Percentiles rank a stretch among this genome's conserved stretches.
phyloP scores from a whole-genome alignment of 2,329 filamentous ascomycete genomes.

The Talaromyces sp. region DNA sequence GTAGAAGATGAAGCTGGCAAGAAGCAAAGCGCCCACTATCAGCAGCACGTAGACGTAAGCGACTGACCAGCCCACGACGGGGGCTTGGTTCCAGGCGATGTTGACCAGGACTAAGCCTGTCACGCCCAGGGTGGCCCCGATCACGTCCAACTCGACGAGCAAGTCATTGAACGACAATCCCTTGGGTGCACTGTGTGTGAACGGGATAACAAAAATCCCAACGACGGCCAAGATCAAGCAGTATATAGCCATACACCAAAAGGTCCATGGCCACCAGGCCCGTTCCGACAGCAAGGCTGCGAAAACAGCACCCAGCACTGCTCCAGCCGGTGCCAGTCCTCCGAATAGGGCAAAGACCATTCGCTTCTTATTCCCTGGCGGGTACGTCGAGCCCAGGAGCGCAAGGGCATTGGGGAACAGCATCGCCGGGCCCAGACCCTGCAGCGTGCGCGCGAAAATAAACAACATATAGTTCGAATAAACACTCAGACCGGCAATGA shows the following conservation, averaged over 20 bases:
- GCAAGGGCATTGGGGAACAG: conserved; percentile 61
- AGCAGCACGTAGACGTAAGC: conserved; percentile 55
- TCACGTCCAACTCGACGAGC: conserved; percentile 22
- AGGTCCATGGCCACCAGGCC: conserved; percentile 52
- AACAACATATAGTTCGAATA: conserved; percentile 46
- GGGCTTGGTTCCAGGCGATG: conserved; percentile 64
- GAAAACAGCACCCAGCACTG: conserved; percentile 39
- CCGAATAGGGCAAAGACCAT: conserved; percentile 56
- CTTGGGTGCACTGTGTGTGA: not conserved
- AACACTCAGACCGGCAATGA: conserved; percentile 32
- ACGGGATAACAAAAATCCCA: conserved; percentile 6
- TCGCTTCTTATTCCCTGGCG: conserved; percentile 54
- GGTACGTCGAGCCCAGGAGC: conserved; percentile 56
- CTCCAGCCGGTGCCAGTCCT: conserved; percentile 45
- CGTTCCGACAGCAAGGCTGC: conserved; percentile 37
- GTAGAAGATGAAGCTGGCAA: conserved; percentile 54
- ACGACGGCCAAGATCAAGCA: conserved; percentile 21
- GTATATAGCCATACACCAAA: conserved; percentile 41
- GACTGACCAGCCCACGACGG: conserved; percentile 54
- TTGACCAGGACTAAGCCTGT: conserved; percentile 57
- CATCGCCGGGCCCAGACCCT: conserved; percentile 57
- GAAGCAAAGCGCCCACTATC: conserved; percentile 53
- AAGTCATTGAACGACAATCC: not conserved
- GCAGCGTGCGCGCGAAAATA: conserved; percentile 50
- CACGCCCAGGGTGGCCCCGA: conserved; percentile 20